Percentiles rank a stretch among this genome's conserved stretches.
phyloP scores from a whole-genome alignment of 345 rosid genomes.

The Clarkia xantiana region DNA sequence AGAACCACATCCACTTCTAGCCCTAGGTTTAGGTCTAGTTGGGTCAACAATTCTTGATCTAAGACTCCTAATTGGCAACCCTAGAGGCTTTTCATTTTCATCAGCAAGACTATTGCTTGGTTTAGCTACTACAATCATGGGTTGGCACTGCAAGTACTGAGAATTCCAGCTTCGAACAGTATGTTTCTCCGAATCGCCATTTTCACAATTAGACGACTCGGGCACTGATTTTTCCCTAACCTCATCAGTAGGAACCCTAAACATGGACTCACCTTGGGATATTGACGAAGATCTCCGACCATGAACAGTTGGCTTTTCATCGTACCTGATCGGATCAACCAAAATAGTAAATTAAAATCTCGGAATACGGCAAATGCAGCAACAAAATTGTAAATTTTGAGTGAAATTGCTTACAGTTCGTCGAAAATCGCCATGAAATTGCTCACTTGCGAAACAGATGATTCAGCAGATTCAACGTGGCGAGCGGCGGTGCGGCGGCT shows the following conservation, averaged over 20 bases:
- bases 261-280: conserved; percentile 10
- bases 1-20: conserved; percentile 18
- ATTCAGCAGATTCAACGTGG: conserved; percentile 20
- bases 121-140: conserved; percentile 41
- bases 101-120: conserved; percentile 28
- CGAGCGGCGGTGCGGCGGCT: conserved; percentile 39
- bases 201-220: conserved; percentile 16
- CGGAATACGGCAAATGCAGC: not conserved
- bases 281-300: too few relatives aligned
- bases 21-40: conserved; percentile 12
- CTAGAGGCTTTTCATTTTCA: conserved; percentile 27
- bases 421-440: conserved; percentile 48
- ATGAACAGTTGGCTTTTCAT: too few relatives aligned
- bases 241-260: not conserved
- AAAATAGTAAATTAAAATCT: too few relatives aligned
- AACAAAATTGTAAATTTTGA: not conserved
- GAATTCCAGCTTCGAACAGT: conserved; percentile 47
- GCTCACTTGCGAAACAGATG: conserved; percentile 28
- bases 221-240: conserved; percentile 13
- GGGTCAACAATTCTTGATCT: conserved; percentile 18
- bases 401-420: conserved; percentile 28
- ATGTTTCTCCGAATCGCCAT: conserved; percentile 12
- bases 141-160: conserved; percentile 38
- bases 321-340: too few relatives aligned
- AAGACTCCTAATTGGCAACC: conserved; percentile 74